Evolutionary conservation across 2,329 filamentous ascomycete species (phyloP).

Genomic region (Epichloe hybrida): DNA sequence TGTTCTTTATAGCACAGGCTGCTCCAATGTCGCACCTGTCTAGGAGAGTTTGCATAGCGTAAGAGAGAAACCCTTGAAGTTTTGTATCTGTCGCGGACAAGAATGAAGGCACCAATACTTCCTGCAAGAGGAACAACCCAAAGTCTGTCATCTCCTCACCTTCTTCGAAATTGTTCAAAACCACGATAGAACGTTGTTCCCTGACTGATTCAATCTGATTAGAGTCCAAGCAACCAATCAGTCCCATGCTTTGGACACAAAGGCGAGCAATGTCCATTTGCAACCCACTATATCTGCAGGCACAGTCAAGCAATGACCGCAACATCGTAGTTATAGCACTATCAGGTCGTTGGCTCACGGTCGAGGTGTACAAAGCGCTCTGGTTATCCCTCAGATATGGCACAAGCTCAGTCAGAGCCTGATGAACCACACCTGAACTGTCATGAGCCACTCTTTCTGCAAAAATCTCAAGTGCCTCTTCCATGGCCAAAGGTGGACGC

Average conservation of each 20-base stretch:
- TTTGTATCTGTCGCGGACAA: constrained; percentile 78
- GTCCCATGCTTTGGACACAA: constrained; percentile 70
- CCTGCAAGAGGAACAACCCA: constrained; percentile 68
- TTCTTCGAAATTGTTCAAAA: constrained; percentile 74
- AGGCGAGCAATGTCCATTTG: constrained; percentile 55
- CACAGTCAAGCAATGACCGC: constrained; percentile 72
- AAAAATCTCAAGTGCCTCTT: constrained; percentile 29
- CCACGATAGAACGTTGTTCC: constrained; percentile 69
- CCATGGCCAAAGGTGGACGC: constrained; percentile 30
- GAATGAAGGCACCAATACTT: constrained; percentile 84
- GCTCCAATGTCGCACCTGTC: constrained; percentile 60
- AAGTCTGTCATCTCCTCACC: constrained; percentile 74
- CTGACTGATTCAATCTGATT: constrained; percentile 73
- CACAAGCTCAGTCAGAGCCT: constrained; percentile 65
- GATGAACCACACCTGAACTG: constrained; percentile 70
- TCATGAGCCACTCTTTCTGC: constrained; percentile 66
- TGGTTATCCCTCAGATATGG: constrained; percentile 62
- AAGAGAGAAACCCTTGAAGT: constrained; percentile 83
- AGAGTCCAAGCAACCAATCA: constrained; percentile 83
- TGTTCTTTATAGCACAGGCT: constrained; percentile 31
- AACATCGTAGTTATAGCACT: constrained; percentile 57
- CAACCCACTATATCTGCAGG: constrained; percentile 61
- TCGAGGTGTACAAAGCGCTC: constrained; percentile 62
- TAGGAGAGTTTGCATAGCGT: constrained; percentile 84
- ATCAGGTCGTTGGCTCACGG: constrained; percentile 73